phyloP scores from a whole-genome alignment of 2,329 filamentous ascomycete genomes.

The Diaporthe helianthi region DNA sequence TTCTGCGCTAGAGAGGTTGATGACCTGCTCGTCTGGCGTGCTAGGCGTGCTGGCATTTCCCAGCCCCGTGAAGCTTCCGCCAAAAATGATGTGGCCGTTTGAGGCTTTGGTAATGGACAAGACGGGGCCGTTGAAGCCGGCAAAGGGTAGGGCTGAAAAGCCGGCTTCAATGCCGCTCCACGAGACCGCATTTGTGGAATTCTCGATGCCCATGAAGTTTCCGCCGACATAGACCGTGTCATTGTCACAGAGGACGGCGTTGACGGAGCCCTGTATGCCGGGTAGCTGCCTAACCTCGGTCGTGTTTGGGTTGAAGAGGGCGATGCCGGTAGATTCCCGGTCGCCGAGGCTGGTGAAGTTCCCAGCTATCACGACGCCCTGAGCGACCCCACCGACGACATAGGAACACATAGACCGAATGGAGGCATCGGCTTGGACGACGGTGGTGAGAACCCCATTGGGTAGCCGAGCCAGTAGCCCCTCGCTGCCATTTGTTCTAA shows the following conservation, averaged over 20 bases:
- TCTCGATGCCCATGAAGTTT: conserved; percentile 76
- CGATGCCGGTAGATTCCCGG: conserved; percentile 77
- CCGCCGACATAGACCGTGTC: conserved; percentile 88
- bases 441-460: conserved; percentile 79
- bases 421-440: conserved; percentile 80
- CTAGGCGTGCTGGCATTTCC: conserved; percentile 78
- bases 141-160: conserved; percentile 86
- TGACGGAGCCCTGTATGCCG: conserved; percentile 85
- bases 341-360: conserved; percentile 93
- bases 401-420: conserved; percentile 91
- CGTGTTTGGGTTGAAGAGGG: conserved; percentile 78
- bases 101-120: conserved; percentile 81
- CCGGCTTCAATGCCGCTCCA: conserved; percentile 76
- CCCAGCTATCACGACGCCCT: conserved; percentile 85
- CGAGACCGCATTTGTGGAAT: conserved; percentile 85
- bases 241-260: conserved; percentile 81
- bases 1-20: conserved; percentile 83
- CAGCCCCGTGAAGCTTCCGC: conserved; percentile 85
- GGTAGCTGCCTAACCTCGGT: conserved; percentile 74
- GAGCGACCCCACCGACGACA: conserved; percentile 68
- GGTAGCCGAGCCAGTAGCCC: conserved; percentile 83
- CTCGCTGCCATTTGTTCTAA: conserved; percentile 78
- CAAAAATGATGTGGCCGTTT: conserved; percentile 89
- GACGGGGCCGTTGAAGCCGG: conserved; percentile 93
- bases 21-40: conserved; percentile 74